Conservation (phyloP, 306 rosid genomes). For the Styphnolobium japonicum region DNA sequence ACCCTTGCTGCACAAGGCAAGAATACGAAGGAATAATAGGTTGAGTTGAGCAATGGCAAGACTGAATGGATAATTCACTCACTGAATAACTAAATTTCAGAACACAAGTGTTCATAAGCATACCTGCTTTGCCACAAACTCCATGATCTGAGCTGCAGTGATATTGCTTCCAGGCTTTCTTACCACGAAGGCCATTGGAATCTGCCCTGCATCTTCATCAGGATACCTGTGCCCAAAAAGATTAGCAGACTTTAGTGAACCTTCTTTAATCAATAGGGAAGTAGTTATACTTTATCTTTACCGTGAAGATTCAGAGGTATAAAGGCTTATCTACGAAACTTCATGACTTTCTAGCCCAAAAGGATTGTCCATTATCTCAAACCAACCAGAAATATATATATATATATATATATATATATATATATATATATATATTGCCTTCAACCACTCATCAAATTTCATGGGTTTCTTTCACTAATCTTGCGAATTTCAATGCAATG, state of each 20-base stretch:
- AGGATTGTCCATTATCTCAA: neutral
- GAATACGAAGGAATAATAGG: neutral
- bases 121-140: constrained; percentile 75
- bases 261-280: neutral
- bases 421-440: neutral
- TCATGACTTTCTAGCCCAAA: neutral
- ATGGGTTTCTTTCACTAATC: neutral
- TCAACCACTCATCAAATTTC: neutral
- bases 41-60: neutral
- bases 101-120: constrained; percentile 8
- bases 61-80: constrained; percentile 7
- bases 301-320: neutral
- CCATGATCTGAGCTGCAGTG: constrained; percentile 53
- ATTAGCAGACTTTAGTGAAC: neutral
- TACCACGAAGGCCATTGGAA: constrained; percentile 91
- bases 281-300: neutral
- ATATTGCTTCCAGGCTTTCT: constrained; percentile 73
- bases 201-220: constrained; percentile 80
- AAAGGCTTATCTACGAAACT: neutral
- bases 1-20: neutral
- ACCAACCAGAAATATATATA: neutral
- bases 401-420: too few species aligned
- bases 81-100: neutral
- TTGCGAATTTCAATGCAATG: too few species aligned
- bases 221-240: constrained; percentile 62